Conservation (phyloP, 768 basidiomycete species). For the Amanita muscaria region DNA sequence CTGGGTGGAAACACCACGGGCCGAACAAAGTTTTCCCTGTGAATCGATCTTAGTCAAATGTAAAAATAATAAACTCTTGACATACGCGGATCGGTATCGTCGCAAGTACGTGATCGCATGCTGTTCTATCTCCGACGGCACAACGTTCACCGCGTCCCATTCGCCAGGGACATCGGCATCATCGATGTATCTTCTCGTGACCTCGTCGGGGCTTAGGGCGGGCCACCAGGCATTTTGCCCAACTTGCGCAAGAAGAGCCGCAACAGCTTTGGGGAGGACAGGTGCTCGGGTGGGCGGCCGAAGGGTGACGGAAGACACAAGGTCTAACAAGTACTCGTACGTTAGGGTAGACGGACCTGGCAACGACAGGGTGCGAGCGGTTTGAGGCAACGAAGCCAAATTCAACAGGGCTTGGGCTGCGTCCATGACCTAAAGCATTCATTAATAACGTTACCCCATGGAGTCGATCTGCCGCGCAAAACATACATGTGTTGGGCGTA, state of each 20-base stretch:
- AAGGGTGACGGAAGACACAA: conserved; percentile 76
- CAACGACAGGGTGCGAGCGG: conserved; percentile 65
- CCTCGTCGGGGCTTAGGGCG: conserved; percentile 82
- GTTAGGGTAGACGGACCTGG: conserved; percentile 87
- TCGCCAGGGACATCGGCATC: conserved; percentile 67
- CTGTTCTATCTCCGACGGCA: conserved; percentile 74
- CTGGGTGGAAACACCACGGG: conserved; percentile 56
- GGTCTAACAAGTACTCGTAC: conserved; percentile 68
- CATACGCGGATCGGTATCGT: conserved; percentile 83
- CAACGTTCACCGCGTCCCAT: conserved; percentile 77
- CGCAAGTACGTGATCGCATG: conserved; percentile 87
- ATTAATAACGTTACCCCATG: not conserved
- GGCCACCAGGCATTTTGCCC: conserved; percentile 88
- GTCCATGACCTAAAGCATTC: conserved; percentile 63
- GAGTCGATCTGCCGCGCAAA: conserved; percentile 5
- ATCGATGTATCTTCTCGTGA: conserved; percentile 78
- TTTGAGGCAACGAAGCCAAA: conserved; percentile 52
- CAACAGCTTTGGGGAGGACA: conserved; percentile 66
- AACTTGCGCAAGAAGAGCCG: conserved; percentile 50
- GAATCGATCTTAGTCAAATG: conserved; percentile 11
- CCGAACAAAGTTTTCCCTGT: conserved; percentile 58
- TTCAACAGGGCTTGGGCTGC: conserved; percentile 89
- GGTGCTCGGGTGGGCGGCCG: conserved; percentile 65
- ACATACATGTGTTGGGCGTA: conserved; percentile 87
- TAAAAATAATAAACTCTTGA: conserved; percentile 17